A percentile compares a stretch with the other conserved stretches of the same genome.
phyloP scores from a whole-genome alignment of 2,329 filamentous ascomycete species.

The Aspergillus tanneri region DNA sequence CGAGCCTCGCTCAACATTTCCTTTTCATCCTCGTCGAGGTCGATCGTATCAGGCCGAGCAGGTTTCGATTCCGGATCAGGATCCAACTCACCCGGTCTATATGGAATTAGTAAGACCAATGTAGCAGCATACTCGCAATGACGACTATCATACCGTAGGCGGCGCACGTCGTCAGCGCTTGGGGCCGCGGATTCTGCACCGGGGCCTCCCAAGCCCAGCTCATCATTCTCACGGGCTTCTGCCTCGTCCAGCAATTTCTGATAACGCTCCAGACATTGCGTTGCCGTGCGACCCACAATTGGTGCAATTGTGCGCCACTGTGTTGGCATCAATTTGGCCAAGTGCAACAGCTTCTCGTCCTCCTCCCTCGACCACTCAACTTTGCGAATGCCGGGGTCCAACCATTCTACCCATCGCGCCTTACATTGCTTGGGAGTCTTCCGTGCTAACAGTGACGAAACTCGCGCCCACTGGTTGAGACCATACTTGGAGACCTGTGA shows the following conservation, averaged over 20 bases:
- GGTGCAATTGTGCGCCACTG: slow-evolving; percentile 99
- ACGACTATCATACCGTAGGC: slow-evolving; percentile 59
- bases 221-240: slow-evolving; percentile 78
- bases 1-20: slow-evolving; percentile 98
- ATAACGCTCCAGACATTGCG: slow-evolving; percentile 95
- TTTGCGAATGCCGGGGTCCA: slow-evolving; percentile 96
- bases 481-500: slow-evolving; percentile 77
- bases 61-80: slow-evolving; percentile 97
- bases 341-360: slow-evolving; percentile 92
- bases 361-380: slow-evolving; percentile 99
- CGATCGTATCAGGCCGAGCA: slow-evolving; percentile 91
- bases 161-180: slow-evolving; percentile 86
- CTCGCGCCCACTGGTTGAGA: slow-evolving; percentile 96
- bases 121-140: neutral
- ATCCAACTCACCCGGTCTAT: slow-evolving; percentile 83
- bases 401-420: slow-evolving; percentile 96
- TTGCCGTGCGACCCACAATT: slow-evolving; percentile 92
- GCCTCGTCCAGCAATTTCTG: slow-evolving; percentile 95
- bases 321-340: slow-evolving; percentile 97
- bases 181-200: slow-evolving; percentile 82
- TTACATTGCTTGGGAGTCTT: slow-evolving; percentile 99
- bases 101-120: slow-evolving; percentile 17
- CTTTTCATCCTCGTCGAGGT: slow-evolving; percentile 98
- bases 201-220: slow-evolving; percentile 78
- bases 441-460: slow-evolving; percentile 91